Conservation (phyloP, 768 basidiomycete species). For the Dentipellis fragilis region DNA sequence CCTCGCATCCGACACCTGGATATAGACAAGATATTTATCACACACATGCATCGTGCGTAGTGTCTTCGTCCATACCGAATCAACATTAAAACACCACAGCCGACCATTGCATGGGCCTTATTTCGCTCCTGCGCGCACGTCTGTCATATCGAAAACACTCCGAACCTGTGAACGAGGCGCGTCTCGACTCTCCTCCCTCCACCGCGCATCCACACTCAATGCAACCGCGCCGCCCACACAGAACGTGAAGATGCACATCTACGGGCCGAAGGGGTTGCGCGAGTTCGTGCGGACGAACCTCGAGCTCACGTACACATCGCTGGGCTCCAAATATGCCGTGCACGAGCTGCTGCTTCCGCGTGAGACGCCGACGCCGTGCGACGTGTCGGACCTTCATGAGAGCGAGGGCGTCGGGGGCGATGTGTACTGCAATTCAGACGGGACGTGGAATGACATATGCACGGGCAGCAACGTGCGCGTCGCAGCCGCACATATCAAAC, state of each 20-base stretch:
- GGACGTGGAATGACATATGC: conserved; percentile 61
- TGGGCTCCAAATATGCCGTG: conserved; percentile 63
- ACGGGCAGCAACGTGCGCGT: conserved; percentile 46
- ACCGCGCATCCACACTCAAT: neutral
- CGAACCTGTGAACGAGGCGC: conserved; percentile 50
- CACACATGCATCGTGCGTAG: conserved; percentile 73
- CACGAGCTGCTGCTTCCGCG: conserved; percentile 70
- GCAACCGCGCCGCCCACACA: neutral
- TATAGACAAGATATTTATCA: conserved; percentile 78
- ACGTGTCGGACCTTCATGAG: conserved; percentile 30
- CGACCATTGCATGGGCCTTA: conserved; percentile 72
- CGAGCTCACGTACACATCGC: conserved; percentile 54
- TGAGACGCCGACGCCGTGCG: conserved; percentile 33
- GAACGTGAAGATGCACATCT: conserved; percentile 66
- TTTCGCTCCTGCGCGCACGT: conserved; percentile 57
- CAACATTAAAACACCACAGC: conserved; percentile 30
- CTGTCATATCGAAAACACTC: conserved; percentile 68
- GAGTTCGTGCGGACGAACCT: conserved; percentile 67
- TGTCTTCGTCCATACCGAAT: neutral
- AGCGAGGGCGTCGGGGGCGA: conserved; percentile 60
- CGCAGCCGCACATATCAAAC: conserved; percentile 67
- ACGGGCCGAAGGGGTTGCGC: conserved; percentile 80
- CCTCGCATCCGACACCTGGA: neutral
- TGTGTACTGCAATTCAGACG: conserved; percentile 42
- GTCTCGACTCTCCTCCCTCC: conserved; percentile 16